Evolutionary conservation across 2,329 filamentous ascomycete genomes (phyloP), one percentile per base, ranked within the genome.

Genomic region (Epichloe brachyelytri): DNA sequence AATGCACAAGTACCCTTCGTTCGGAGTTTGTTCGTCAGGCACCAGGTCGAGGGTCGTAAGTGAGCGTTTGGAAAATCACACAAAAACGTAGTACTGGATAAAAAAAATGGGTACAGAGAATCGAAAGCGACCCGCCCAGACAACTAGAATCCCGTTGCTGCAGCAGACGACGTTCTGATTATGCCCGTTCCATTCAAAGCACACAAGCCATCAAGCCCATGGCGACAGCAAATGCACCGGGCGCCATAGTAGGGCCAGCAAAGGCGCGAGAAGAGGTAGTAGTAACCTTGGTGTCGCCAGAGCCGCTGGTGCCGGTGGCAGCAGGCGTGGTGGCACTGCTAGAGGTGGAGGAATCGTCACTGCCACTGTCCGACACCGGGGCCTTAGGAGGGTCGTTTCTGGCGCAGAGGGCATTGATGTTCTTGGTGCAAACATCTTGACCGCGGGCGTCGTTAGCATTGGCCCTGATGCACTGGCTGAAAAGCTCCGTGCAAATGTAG

Each of bases 151-250:
- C 17, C 19, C 7, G 26, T 41, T 43, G 38, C 38, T 6, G 17
- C 46, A 12, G 38, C 41, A 34, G 37, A 39, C 39, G 34, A 37
- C n/a, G 20, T 49, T 48, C 20, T 45, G 50, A 49, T 45, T 30
- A 6, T 41, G 22, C 40, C 36, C 41, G 19, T n/a, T 40, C 39
- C 40, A 40, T 49, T 54, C 71, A 78, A 60, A 79, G 62, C 56
- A 78, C 62, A 58, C 74, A 75, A 56, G 76, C 77, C 54, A 79
- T 64, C 43, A 79, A 61, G 51, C 75, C 77, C 43, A 76, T 62
- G 53, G 75, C 77, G 40, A 73, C 69, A 36, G 69, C 73, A 6
- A 73, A 74, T 20, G 63, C 66, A 46, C 73, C 62, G 33, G 67
- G 65, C 41, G 71, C 75, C 54, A 74, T 65, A 47, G 70, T 69